Base-by-base conservation (phyloP, 352 stramenopile genomes). In the Thraustochytrium striatum region DNA sequence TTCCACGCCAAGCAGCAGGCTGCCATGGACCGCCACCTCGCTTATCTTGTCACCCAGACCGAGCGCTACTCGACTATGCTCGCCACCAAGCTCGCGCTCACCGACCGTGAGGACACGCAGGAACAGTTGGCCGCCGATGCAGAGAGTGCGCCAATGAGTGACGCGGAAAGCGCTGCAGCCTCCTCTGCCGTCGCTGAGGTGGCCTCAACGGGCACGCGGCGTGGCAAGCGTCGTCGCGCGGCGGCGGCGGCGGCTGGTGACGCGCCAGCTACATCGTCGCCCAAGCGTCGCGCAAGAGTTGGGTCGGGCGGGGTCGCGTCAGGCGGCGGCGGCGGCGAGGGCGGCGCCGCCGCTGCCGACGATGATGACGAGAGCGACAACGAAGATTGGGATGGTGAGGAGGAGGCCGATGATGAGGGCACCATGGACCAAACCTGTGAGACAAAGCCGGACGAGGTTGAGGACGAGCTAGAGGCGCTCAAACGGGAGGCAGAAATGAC, bases 11-110 rank as follows among this genome's bases (percentile, higher is more conserved):
- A 85, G 19, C 59, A 82, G 1, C 89, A 91, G 69, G 85, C 86
- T 53, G 91, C 94, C 39, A 99, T 99, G 95, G 96, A 99, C 84
- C 89, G 89, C 28, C 93, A 98, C 59, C 85, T 99, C 50, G 89
- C 93, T 38, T 93, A 92, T 57, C 86, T 99, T 0, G 90, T 99
- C 7, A 82, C 88, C 53, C 94, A 99, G 88, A 99, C 96, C 35
- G 94, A 99, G 84, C 88, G 89, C 65, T 99, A 99, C 83, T 92
- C 94, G 11, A 88, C 88, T 3, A 88, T 89, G 1, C 78, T 98
- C 7, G 88, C 89, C 0, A 72, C 83, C 5, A 89, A 86, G 30
- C 92, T 95, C 16, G 28, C 11, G 1, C 53, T 8, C 55, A 36
- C 25, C 19, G 58, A 82, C 28, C 72, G 69, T 0, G 57, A 75